Conservation (phyloP, 306 rosid species). For the Prunus mira region DNA sequence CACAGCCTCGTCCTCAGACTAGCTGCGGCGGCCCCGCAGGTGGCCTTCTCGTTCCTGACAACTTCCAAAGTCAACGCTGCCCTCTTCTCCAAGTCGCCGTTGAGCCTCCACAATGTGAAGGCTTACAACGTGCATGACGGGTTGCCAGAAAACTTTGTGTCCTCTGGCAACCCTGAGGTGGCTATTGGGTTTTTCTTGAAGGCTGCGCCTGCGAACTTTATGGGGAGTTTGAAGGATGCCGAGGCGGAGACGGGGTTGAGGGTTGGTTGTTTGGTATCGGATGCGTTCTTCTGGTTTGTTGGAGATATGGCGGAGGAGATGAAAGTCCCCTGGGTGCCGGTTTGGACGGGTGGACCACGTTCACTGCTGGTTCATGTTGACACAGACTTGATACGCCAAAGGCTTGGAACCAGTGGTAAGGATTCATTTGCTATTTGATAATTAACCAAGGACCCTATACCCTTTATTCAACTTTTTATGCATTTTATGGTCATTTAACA, state of each 20-base stretch:
- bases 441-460: neutral
- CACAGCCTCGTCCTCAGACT: constrained; percentile 29
- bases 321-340: constrained; percentile 57
- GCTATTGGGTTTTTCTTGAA: constrained; percentile 23
- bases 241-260: constrained; percentile 21
- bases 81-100: neutral
- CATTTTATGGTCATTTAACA: too few species aligned
- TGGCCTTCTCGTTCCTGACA: constrained; percentile 50
- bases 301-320: constrained; percentile 48
- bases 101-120: constrained; percentile 28
- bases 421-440: neutral
- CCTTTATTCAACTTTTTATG: neutral
- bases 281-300: constrained; percentile 58
- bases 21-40: constrained; percentile 23
- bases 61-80: constrained; percentile 29
- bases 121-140: constrained; percentile 50
- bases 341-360: constrained; percentile 73
- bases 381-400: constrained; percentile 36
- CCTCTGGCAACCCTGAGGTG: constrained; percentile 11
- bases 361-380: constrained; percentile 19
- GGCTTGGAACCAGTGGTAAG: constrained; percentile 23
- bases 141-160: constrained; percentile 32
- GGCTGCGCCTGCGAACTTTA: constrained; percentile 28
- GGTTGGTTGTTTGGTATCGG: constrained; percentile 46
- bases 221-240: constrained; percentile 18